Conservation (phyloP, 2,329 filamentous ascomycete genomes). For the Diaporthe eres region DNA sequence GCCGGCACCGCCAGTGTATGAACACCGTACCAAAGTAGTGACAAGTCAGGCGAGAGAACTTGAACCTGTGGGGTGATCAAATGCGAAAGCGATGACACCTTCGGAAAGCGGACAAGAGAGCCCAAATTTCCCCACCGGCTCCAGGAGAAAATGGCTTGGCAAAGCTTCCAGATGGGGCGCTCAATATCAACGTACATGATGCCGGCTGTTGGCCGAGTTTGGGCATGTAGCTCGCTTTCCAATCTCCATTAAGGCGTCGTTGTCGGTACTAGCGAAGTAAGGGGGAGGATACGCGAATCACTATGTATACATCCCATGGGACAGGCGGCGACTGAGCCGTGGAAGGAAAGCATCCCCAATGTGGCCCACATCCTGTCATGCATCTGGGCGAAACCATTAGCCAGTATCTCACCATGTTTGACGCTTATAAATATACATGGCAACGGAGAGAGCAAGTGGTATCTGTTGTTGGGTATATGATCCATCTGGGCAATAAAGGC, state of each 20-base stretch:
- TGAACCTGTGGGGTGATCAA: not conserved
- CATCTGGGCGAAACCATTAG: not conserved
- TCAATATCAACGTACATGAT: not conserved
- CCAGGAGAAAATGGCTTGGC: not conserved
- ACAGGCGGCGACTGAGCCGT: not conserved
- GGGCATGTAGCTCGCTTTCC: not conserved
- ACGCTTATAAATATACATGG: not conserved
- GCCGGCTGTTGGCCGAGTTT: not conserved
- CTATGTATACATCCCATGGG: not conserved
- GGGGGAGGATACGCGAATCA: not conserved
- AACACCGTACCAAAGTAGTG: not conserved
- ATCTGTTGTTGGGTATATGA: not conserved
- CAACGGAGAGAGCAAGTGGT: not conserved
- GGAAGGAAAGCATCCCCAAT: not conserved
- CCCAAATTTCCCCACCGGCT: not conserved
- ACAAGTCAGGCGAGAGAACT: not conserved
- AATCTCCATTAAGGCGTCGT: not conserved
- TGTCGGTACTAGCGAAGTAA: not conserved
- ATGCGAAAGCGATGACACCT: not conserved
- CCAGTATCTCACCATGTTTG: not conserved
- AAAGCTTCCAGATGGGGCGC: not conserved
- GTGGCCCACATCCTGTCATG: not conserved
- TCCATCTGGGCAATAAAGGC: not conserved
- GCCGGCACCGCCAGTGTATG: not conserved
- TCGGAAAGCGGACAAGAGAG: not conserved